These are phyloP conservation scores for Cutaneotrichosporon sp. DNA, from an alignment of 1,284 basidiomycete species.

Conservation along the genomic window DNA sequence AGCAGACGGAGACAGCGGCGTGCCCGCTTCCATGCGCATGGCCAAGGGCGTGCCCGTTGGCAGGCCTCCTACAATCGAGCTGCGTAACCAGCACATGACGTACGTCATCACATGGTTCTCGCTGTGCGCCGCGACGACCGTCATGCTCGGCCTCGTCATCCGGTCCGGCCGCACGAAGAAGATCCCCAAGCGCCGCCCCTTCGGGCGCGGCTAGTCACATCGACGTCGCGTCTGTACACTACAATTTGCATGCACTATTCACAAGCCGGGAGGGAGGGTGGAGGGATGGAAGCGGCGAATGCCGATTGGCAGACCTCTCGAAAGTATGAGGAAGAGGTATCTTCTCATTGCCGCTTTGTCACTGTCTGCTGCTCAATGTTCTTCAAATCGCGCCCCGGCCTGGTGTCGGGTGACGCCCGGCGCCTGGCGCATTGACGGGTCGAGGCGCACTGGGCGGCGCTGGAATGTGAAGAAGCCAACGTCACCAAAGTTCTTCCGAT, in stretches of 20 bases:
- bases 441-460: not conserved
- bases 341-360: too few species aligned
- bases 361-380: not conserved
- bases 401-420: not conserved
- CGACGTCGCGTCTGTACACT: constrained; percentile 4
- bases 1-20: constrained; percentile 67
- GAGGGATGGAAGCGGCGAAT: too few species aligned
- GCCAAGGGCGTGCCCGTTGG: constrained; percentile 81
- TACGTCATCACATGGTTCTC: constrained; percentile 86
- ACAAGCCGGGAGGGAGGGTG: not conserved
- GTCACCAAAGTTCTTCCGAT: not conserved
- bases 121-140: constrained; percentile 53
- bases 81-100: constrained; percentile 91
- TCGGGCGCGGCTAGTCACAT: not conserved
- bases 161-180: constrained; percentile 36
- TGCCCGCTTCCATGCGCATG: constrained; percentile 64
- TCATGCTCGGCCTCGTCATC: constrained; percentile 54
- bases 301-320: too few species aligned
- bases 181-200: constrained; percentile 19
- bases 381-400: not conserved
- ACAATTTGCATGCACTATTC: constrained; percentile 6
- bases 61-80: constrained; percentile 75
- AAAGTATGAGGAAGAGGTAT: too few species aligned
- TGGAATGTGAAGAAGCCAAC: not conserved
- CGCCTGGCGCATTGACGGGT: not conserved